phyloP scores from a whole-genome alignment of 2,329 filamentous ascomycete species.

The Helotiales sp. region DNA sequence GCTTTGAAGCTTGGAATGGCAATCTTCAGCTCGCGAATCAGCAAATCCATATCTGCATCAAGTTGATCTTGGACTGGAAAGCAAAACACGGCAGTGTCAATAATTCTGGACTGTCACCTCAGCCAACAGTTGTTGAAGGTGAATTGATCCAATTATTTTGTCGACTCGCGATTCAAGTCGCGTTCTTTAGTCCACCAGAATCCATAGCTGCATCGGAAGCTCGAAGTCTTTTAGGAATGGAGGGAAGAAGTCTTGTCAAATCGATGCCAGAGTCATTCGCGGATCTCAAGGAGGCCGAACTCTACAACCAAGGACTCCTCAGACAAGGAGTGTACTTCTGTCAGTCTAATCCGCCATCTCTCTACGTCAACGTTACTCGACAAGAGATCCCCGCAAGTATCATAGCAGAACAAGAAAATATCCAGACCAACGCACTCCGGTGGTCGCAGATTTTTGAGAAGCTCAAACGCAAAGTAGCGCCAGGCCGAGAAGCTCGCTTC shows the following conservation, averaged over 20 bases:
- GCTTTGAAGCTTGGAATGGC: not conserved
- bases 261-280: not conserved
- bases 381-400: not conserved
- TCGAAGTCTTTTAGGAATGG: not conserved
- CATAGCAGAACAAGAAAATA: not conserved
- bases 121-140: not conserved
- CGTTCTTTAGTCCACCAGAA: not conserved
- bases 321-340: conserved; percentile 6
- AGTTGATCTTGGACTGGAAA: not conserved
- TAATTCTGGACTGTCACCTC: not conserved
- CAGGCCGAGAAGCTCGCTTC: not conserved
- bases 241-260: not conserved
- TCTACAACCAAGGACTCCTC: conserved; percentile 13
- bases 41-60: not conserved
- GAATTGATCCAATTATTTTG: not conserved
- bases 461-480: not conserved
- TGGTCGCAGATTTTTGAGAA: conserved; percentile 3
- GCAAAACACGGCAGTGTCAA: not conserved
- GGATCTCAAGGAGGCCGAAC: not conserved
- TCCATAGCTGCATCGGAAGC: not conserved
- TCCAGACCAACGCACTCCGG: conserved; percentile 3
- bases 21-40: not conserved
- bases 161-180: not conserved
- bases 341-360: not conserved
- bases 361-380: not conserved